Conservation (phyloP, 345 rosid species). For the Kandelia obovata region DNA sequence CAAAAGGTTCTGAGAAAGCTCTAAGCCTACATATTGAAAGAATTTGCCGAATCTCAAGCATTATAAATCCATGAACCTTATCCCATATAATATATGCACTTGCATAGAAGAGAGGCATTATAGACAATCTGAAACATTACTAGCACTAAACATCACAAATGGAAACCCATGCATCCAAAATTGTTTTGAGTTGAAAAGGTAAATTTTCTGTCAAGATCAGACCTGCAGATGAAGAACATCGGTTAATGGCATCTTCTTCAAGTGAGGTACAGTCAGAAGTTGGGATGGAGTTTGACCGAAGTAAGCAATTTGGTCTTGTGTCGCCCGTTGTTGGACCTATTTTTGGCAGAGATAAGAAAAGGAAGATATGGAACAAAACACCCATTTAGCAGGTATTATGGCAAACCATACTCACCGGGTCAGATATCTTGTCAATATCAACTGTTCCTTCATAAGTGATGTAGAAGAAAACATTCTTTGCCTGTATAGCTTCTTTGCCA, state of each 20-base stretch:
- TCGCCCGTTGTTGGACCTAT: constrained; percentile 88
- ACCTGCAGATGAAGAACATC: constrained; percentile 96
- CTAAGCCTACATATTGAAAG: background rate
- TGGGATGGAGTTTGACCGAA: constrained; percentile 99
- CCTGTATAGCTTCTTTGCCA: constrained; percentile 91
- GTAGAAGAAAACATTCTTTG: constrained; percentile 95
- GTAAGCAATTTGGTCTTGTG: constrained; percentile 98
- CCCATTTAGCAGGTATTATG: constrained; percentile 14
- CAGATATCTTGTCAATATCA: constrained; percentile 80
- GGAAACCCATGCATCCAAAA: background rate
- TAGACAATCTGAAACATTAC: background rate
- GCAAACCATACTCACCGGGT: constrained; percentile 59
- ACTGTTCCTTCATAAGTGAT: constrained; percentile 95
- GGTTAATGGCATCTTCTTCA: constrained; percentile 69
- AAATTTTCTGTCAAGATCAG: constrained; percentile 11
- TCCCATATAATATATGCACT: background rate
- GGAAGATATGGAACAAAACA: constrained; percentile 10
- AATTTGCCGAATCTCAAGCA: no score
- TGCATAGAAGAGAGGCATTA: background rate
- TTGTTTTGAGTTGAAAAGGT: background rate
- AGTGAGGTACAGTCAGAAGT: constrained; percentile 80
- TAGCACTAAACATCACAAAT: background rate
- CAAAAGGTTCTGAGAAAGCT: background rate
- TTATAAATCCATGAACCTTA: background rate
- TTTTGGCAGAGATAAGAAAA: constrained; percentile 17